Base-by-base conservation (phyloP, 768 basidiomycete species). In the Xerocomellus chrysenteron region DNA sequence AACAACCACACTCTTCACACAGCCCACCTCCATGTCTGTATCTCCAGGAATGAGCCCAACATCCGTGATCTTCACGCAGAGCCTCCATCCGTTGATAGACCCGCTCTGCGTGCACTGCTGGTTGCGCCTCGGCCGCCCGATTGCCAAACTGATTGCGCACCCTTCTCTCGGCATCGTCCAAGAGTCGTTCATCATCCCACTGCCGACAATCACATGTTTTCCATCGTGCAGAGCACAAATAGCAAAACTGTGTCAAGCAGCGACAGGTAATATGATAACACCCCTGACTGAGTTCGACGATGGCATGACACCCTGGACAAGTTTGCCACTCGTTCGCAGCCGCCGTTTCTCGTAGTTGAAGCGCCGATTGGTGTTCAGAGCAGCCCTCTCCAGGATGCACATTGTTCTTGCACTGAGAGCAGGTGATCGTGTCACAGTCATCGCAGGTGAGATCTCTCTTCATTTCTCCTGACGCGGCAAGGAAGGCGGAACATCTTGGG, bases 221-320 rank as follows among this genome's bases (percentile, higher is more conserved):
- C 87, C 87, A 90, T 11, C 57, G 73, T 30, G 66, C 77, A 0
- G 82, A 81, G 63, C 88, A 90, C 10, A 84, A 47, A 63, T 89
- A 87, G 62, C 86, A 88, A 67, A 88, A 87, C 59, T 88, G 65
- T 0, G 75, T 72, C 10, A 56, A 51, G 54, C 74, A 75, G 0
- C 69, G 75, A 57, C 86, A 88, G 14, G 79, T 84, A 72, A 88
- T 86, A 47, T 88, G 86, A 65, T 80, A 83, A 57, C 86, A 87
- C 0, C 86, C 86, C 6, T 74, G 62, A 17, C 71, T 63, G 16
- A 85, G 75, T 58, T 88, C 86, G 39, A 87, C 76, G 47, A 87
- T 74, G 16, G 76, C 71, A 6, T 74, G 62, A 62, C 86, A 88
- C 5, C 76, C 75, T 0, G 85, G 85, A 63, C 86, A 88, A 0